Base-by-base conservation (phyloP, 129 eudicot species). In the Lactuca sativa region DNA sequence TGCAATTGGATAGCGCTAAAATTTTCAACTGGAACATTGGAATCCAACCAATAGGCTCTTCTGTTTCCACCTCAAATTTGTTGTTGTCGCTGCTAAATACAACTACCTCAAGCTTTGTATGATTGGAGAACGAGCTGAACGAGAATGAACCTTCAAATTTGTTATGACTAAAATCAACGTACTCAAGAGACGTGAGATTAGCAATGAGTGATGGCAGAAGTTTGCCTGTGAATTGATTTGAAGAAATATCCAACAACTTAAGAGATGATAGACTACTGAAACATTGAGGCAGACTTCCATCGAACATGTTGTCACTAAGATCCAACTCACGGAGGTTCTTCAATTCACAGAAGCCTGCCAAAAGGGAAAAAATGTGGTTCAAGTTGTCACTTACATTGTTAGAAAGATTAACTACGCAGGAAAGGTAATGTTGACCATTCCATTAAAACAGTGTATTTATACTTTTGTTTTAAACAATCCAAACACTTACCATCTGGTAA, bases 21-120 rank as follows among this genome's bases (percentile, higher is more conserved):
- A 17, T 8, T 57, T 69, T 74, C 21, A 80, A 49, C 80, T 80
- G 80, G 55, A 80, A 80, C 30, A 44, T 14, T 18, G 80, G 76
- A 58, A 47, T 21, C 72, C 75, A 73, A 62, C 11, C 60, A 15
- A 15, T 15, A 13, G 53, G 63, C 25, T 57, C 52, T 40, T 69
- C 73, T 36, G 69, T 63, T 12, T 69, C 52, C 21, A 80, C 73
- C 25, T 40, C 57, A 14, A 80, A 25, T 1, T 69, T 54, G 37
- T 8, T 3, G 13, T 48, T 62, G 1, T 18, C 47, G 16, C n/a
- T 41, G 6, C 1, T 0, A 10, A 61, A 5, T 9, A 4, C 9
- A 15, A 80, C 69, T 2, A n/a, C 56, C 25, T 74, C 53, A 74
- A 80, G 84, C 44, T 56, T 80, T 14, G 59, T 13, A 56, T 65